These are phyloP conservation scores for Tolypocladium paradoxum DNA, from an alignment of 2,329 filamentous ascomycete genomes.

Conservation along the genomic window DNA sequence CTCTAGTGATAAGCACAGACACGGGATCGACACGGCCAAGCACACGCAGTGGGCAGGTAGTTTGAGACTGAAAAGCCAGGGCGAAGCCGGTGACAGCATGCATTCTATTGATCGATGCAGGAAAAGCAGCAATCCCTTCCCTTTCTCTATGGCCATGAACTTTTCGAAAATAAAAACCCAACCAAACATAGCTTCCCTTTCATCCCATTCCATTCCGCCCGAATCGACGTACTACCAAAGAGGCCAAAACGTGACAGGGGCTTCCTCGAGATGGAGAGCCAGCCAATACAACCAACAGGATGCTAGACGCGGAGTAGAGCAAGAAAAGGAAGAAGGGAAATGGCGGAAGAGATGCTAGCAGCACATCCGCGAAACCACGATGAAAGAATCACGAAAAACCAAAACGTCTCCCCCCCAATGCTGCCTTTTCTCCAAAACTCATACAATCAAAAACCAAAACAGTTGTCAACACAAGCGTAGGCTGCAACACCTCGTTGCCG, in stretches of 20 bases:
- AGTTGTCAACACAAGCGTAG: too few species aligned
- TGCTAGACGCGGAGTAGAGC: background rate
- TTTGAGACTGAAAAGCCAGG: background rate
- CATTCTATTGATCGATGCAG: slow-evolving; percentile 6
- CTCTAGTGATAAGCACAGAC: background rate
- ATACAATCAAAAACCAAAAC: slow-evolving; percentile 3
- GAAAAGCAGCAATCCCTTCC: background rate
- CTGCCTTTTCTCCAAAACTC: slow-evolving; percentile 5
- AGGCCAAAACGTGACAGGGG: background rate
- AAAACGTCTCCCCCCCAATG: background rate
- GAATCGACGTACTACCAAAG: slow-evolving; percentile 1
- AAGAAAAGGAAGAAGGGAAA: background rate
- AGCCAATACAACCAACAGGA: background rate
- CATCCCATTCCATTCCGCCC: background rate
- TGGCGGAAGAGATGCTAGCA: background rate
- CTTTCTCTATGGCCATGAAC: slow-evolving; percentile 7
- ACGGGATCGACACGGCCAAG: background rate
- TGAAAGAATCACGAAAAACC: background rate
- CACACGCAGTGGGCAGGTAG: background rate
- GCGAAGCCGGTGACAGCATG: slow-evolving; percentile 6
- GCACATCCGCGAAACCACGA: background rate
- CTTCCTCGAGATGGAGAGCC: background rate
- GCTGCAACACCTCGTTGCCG: background rate
- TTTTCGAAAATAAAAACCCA: slow-evolving; percentile 3
- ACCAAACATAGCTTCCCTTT: background rate